Evolutionary conservation across 805 yeast genomes (phyloP).

Genomic region (Zygoascus bituminiphila): DNA sequence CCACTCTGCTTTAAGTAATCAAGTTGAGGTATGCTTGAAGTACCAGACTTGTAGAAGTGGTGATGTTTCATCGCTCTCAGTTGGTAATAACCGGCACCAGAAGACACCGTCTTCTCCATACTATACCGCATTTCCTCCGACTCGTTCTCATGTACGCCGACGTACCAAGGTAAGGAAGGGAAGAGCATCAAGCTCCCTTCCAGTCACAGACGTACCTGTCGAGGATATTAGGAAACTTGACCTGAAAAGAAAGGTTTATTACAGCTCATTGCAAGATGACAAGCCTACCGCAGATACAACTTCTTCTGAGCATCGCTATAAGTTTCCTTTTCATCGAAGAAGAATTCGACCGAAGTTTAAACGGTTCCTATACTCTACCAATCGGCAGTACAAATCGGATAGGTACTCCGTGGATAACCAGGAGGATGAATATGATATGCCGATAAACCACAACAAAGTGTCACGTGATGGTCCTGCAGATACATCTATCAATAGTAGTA

Average conservation of each 20-base stretch:
- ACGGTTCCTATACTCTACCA: background rate
- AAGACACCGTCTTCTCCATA: background rate
- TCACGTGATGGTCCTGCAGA: background rate
- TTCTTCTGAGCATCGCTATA: background rate
- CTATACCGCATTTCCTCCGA: background rate
- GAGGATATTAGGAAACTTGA: background rate
- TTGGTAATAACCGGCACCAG: background rate
- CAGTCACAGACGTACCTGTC: background rate
- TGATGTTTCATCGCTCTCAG: background rate
- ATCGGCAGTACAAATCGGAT: background rate
- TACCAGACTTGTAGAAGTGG: background rate
- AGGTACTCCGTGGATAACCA: background rate
- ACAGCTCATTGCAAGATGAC: constrained; percentile 12
- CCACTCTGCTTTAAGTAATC: constrained; percentile 19
- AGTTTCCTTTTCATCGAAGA: background rate
- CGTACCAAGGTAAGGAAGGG: background rate
- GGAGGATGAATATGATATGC: background rate
- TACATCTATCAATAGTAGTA: background rate
- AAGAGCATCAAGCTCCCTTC: background rate
- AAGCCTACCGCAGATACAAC: constrained; percentile 2
- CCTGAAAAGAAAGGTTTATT: constrained; percentile 1
- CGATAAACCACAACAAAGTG: background rate
- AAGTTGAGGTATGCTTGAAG: constrained; percentile 12
- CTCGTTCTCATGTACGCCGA: background rate
- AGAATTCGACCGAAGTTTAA: background rate